phyloP scores from a whole-genome alignment of 2,329 filamentous ascomycete species.

The Xylariomycetidae sp. region DNA sequence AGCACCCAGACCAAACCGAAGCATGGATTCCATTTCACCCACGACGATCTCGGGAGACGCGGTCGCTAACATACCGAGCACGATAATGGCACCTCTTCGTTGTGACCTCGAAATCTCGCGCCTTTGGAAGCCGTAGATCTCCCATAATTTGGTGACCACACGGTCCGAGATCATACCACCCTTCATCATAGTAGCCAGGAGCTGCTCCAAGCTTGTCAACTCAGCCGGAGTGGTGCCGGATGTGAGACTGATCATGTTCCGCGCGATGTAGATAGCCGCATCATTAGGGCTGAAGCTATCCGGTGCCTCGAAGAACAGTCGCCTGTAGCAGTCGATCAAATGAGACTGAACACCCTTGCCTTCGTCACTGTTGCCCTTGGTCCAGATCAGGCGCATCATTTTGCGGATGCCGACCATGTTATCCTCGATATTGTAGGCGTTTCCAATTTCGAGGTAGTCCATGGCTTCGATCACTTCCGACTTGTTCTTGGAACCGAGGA shows the following conservation, averaged over 20 bases:
- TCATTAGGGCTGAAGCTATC: constrained; percentile 84
- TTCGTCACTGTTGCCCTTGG: constrained; percentile 98
- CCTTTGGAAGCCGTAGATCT: constrained; percentile 92
- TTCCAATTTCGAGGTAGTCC: constrained; percentile 93
- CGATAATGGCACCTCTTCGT: constrained; percentile 88
- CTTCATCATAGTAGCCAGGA: constrained; percentile 97
- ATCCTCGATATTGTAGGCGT: constrained; percentile 93
- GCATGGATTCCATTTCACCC: constrained; percentile 90
- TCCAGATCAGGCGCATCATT: constrained; percentile 98
- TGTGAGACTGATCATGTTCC: constrained; percentile 98
- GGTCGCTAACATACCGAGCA: constrained; percentile 91
- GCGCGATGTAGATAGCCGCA: constrained; percentile 88
- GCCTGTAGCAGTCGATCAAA: constrained; percentile 93
- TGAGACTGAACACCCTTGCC: constrained; percentile 97
- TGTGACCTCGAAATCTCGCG: constrained; percentile 90
- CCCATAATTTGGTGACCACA: constrained; percentile 91
- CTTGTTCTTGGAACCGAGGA: constrained; percentile 93
- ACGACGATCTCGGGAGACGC: constrained; percentile 91
- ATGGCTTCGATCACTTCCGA: constrained; percentile 98
- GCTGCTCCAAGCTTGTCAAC: constrained; percentile 88
- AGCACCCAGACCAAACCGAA: constrained; percentile 79
- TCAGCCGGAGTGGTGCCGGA: constrained; percentile 94
- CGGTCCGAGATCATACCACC: constrained; percentile 78
- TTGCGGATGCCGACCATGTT: constrained; percentile 88
- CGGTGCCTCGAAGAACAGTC: constrained; percentile 92